These are phyloP conservation scores for Pythium brassicae DNA, from an alignment of 352 stramenopile genomes.

Conservation along the genomic window DNA sequence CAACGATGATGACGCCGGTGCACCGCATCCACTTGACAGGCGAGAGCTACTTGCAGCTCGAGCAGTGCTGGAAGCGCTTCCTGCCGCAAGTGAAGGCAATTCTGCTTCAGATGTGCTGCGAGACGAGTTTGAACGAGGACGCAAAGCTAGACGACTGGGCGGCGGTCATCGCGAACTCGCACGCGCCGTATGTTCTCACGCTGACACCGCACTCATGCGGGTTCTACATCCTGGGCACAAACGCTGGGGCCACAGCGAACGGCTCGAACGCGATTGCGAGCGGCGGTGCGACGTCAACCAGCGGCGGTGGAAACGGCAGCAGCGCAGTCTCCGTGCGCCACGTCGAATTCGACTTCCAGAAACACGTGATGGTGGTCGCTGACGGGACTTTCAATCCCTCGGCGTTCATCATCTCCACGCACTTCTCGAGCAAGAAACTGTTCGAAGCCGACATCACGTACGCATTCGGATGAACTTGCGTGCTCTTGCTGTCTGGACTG, in stretches of 20 bases:
- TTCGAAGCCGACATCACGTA: constrained; percentile 45
- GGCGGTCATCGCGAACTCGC: constrained; percentile 10
- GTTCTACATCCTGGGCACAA: constrained; percentile 48
- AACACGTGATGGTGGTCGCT: constrained; percentile 35
- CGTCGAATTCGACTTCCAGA: constrained; percentile 61
- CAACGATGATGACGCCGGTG: constrained; percentile 38
- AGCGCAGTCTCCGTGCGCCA: constrained; percentile 29
- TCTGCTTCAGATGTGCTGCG: constrained; percentile 53
- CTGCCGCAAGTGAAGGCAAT: constrained; percentile 55
- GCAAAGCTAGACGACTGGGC: constrained; percentile 41
- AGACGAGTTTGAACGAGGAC: constrained; percentile 41
- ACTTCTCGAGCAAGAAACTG: constrained; percentile 30
- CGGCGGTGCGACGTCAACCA: not conserved
- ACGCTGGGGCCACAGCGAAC: constrained; percentile 2
- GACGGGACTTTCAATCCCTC: constrained; percentile 47
- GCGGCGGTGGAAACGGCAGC: constrained; percentile 1
- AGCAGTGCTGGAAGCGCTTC: constrained; percentile 56
- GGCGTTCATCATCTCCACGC: constrained; percentile 36
- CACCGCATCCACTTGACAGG: constrained; percentile 30
- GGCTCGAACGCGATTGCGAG: not conserved
- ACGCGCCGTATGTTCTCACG: constrained; percentile 28
- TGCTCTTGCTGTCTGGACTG: no score
- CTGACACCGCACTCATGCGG: constrained; percentile 35
- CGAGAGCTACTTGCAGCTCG: constrained; percentile 31
- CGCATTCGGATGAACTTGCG: not conserved